Base-by-base conservation (phyloP, 2,329 filamentous ascomycete genomes). In the Ascochyta rabiei region DNA sequence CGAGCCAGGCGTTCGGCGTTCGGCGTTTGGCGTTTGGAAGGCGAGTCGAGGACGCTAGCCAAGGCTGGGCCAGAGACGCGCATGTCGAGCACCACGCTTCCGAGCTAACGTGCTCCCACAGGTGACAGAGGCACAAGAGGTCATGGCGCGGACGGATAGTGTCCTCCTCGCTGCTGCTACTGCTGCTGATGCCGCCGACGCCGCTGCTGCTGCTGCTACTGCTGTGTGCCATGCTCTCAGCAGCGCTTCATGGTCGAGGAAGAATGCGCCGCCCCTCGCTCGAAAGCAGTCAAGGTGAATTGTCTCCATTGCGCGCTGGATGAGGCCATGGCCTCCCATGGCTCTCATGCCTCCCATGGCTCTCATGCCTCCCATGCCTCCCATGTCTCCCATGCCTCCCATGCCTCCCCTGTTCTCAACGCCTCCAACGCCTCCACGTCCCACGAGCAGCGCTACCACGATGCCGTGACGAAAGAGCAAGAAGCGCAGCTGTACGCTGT, bases 391-490 rank as follows among this genome's bases (percentile, higher is more conserved):
- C 21, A 3, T 23, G 6, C 21, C 21, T 23, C 6, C 21, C 3
- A 23, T 23, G 21, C 3, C 3, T 23, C 21, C 21, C 21, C 21
- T 23, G 6, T 6, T 6, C 6, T 23, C 21, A 23, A 23, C 21
- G 21, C 21, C 21, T 30, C 28, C 13, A 13, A 30, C 12, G 12
- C 4, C 28, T 30, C 3, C 3, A 13, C 28, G 28, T 10, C 28
- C 9, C 12, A 13, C 18, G 42, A 56, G 18, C 55, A 53, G 37
- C 43, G 26, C 15, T 60, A 57, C 37, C 53, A 49, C 31, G 48
- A 49, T 47, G 49, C 53, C 9, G 30, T 59, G 10, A 49, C 44
- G 6, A 40, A 48, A 7, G 53, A 58, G 15, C 53, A 59, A 21
- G 38, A 46, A 12, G 23, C 40, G 33, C 49, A 55, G 5, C 41